phyloP scores from a whole-genome alignment of 352 stramenopile species.

The Phytopythium montanum region DNA sequence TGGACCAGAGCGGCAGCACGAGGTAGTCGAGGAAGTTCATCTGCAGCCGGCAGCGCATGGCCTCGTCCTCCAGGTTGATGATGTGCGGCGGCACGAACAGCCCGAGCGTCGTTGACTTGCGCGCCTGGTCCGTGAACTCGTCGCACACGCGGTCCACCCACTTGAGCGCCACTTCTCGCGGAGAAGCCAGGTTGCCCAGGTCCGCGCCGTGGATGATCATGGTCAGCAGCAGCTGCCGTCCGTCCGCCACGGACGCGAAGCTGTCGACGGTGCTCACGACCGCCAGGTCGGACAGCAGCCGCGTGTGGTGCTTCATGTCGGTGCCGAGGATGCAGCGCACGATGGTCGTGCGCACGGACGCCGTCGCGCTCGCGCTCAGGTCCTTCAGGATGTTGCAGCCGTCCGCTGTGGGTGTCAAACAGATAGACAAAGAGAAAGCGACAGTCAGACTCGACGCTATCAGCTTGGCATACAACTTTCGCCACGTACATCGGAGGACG shows the following conservation, averaged over 20 bases:
- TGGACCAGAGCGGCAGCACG: constrained; percentile 65
- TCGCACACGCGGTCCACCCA: constrained; percentile 73
- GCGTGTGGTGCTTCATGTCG: constrained; percentile 84
- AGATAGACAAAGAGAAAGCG: constrained; percentile 5
- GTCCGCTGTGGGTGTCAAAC: constrained; percentile 31
- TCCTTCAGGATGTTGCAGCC: constrained; percentile 59
- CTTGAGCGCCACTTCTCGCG: constrained; percentile 41
- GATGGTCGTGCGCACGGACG: constrained; percentile 49
- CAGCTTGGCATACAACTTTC: too few species aligned
- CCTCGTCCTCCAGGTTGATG: constrained; percentile 68
- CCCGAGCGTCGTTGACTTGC: constrained; percentile 44
- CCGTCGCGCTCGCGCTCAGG: constrained; percentile 39
- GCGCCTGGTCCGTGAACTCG: constrained; percentile 79
- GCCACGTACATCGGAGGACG: constrained; percentile 47
- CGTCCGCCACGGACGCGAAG: constrained; percentile 59
- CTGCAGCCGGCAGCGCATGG: constrained; percentile 53
- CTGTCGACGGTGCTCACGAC: constrained; percentile 35
- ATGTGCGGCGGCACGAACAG: constrained; percentile 72
- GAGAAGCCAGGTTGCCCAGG: constrained; percentile 53
- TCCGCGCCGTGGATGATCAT: constrained; percentile 84
- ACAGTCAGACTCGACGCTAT: too few species aligned
- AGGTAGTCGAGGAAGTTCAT: constrained; percentile 88
- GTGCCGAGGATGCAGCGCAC: constrained; percentile 77
- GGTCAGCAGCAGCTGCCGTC: constrained; percentile 70
- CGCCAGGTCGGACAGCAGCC: constrained; percentile 51